A percentile compares a stretch with the other conserved stretches of the same genome.
These are phyloP conservation scores for Fragaria nilgerrensis DNA, from an alignment of 306 rosid genomes.

Conservation along the genomic window DNA sequence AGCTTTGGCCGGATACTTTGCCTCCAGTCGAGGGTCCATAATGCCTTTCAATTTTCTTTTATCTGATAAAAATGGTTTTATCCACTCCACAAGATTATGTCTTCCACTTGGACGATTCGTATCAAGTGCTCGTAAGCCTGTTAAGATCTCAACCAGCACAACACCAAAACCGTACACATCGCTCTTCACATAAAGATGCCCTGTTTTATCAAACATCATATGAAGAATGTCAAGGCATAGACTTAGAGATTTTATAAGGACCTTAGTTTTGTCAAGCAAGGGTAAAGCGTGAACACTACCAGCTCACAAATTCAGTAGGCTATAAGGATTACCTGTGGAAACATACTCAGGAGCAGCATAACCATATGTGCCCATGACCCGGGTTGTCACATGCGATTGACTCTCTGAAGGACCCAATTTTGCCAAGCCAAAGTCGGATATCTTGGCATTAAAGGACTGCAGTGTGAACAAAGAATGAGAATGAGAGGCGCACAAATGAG, in stretches of 20 bases:
- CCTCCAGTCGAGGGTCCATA: constrained; percentile 71
- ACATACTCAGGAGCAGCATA: constrained; percentile 98
- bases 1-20: constrained; percentile 76
- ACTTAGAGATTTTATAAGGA: background rate
- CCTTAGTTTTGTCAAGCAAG: background rate
- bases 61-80: constrained; percentile 68
- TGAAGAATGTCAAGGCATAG: background rate
- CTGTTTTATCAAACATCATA: constrained; percentile 29
- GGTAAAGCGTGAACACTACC: background rate
- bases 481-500: background rate
- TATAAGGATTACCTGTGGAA: constrained; percentile 58
- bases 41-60: constrained; percentile 64
- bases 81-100: constrained; percentile 69
- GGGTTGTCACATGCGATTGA: constrained; percentile 86
- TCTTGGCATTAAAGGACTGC: constrained; percentile 82
- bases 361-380: constrained; percentile 96
- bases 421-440: constrained; percentile 96
- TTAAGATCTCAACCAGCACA: constrained; percentile 78
- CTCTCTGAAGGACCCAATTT: constrained; percentile 98
- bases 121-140: constrained; percentile 74
- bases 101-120: constrained; percentile 62
- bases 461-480: constrained; percentile 12
- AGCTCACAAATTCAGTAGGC: constrained; percentile 1
- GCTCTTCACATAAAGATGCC: constrained; percentile 89
- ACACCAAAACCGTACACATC: constrained; percentile 95